Evolutionary conservation across 1,139 yeast genomes (phyloP).

Genomic region (Scheffersomyces segobiensis): DNA sequence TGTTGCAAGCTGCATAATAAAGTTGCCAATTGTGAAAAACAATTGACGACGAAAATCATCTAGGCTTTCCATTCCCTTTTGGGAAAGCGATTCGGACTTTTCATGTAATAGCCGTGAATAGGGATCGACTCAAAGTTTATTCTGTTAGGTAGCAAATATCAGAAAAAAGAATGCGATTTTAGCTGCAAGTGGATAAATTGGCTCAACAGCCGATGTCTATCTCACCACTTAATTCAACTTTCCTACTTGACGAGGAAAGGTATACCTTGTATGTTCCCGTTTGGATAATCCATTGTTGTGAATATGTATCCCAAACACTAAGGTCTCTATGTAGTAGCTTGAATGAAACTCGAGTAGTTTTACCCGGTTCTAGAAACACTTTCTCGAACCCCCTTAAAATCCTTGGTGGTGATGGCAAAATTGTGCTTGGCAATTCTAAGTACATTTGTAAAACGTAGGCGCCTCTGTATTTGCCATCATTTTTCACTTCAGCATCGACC

Average conservation of each 20-base stretch:
- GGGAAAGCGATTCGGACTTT: background rate
- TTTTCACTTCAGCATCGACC: slow-evolving; percentile 49
- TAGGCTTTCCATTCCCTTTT: background rate
- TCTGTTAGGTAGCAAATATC: background rate
- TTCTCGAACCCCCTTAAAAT: slow-evolving; percentile 63
- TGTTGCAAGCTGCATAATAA: background rate
- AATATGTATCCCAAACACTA: slow-evolving; percentile 57
- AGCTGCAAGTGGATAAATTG: background rate
- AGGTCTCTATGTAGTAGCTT: slow-evolving; percentile 55
- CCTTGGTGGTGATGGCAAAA: slow-evolving; percentile 46
- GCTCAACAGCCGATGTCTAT: slow-evolving; percentile 39
- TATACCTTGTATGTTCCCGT: slow-evolving; percentile 57
- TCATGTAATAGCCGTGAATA: background rate
- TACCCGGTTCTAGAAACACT: slow-evolving; percentile 48
- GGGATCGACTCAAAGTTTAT: background rate
- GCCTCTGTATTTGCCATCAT: slow-evolving; percentile 53
- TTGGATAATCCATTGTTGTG: slow-evolving; percentile 63
- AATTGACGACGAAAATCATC: background rate
- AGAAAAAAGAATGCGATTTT: background rate
- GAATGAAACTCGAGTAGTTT: slow-evolving; percentile 39
- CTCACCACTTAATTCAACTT: slow-evolving; percentile 49
- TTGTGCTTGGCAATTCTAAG: slow-evolving; percentile 52
- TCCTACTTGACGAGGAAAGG: slow-evolving; percentile 55
- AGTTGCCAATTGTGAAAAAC: background rate
- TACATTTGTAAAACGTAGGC: slow-evolving; percentile 59